phyloP scores from a whole-genome alignment of 352 stramenopile species.

The Globisporangium acanthophoron region DNA sequence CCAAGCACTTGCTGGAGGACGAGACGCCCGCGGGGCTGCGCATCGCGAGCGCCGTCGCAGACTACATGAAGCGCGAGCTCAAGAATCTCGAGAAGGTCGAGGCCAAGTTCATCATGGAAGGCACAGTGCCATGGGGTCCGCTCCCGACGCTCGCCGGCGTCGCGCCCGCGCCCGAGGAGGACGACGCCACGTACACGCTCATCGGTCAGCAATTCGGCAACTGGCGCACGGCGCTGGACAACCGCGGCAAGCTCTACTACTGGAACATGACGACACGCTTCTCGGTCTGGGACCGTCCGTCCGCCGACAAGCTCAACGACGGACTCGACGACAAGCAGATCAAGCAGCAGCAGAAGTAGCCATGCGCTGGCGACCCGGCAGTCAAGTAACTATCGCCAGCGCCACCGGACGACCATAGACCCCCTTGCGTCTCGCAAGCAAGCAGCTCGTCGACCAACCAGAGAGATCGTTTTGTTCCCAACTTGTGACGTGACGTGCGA shows the following conservation, averaged over 20 bases:
- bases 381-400: background rate
- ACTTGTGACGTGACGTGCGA: background rate
- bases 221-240: slow-evolving; percentile 80
- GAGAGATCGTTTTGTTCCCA: background rate
- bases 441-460: background rate
- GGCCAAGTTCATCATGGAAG: slow-evolving; percentile 59
- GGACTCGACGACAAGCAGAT: slow-evolving; percentile 31
- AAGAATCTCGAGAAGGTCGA: slow-evolving; percentile 79
- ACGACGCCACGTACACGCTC: slow-evolving; percentile 61
- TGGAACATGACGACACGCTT: slow-evolving; percentile 84
- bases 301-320: slow-evolving; percentile 49
- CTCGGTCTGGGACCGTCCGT: slow-evolving; percentile 73
- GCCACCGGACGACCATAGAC: background rate
- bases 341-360: background rate
- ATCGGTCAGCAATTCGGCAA: slow-evolving; percentile 83
- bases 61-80: slow-evolving; percentile 77
- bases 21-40: slow-evolving; percentile 52
- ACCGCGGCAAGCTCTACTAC: slow-evolving; percentile 84
- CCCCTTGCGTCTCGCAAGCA: background rate
- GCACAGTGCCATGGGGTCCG: slow-evolving; percentile 69
- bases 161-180: slow-evolving; percentile 10
- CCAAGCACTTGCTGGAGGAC: slow-evolving; percentile 72
- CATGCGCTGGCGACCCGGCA: background rate
- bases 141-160: slow-evolving; percentile 16
- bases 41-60: slow-evolving; percentile 47